Base-by-base conservation (phyloP, 108 stramenopile species). In the Chaetoceros tenuissimus region DNA sequence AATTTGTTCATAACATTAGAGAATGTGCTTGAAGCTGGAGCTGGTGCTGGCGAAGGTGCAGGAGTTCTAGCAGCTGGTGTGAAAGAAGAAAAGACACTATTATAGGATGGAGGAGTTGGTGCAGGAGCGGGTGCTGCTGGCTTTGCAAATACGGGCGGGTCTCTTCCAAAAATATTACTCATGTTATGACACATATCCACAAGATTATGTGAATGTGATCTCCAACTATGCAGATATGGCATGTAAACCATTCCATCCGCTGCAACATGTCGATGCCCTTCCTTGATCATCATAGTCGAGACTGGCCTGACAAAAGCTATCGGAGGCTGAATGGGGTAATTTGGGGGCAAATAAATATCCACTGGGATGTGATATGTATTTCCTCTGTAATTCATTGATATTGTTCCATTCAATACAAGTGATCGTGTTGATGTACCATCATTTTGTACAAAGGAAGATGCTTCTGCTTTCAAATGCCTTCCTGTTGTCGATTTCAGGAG, bases 191-290 rank as follows among this genome's bases (percentile, higher is more conserved):
- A 77, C 64, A 96, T 65, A 68, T 93, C 82, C 2, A 72, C 68
- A 20, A 98, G 69, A 47, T 80, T 77, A 62, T 88, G 81, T 0
- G 84, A 68, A 10, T 61, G 57, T 1, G 77, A 51, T 19, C 64
- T 70, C 98, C 98, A 98, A 63, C 89, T 79, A 57, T 91, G 85
- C 62, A 96, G 70, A 71, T 97, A 97, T 0, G 96, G 96, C 63
- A 97, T 59, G 66, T 97, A 97, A 0, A 97, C 86, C 57, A 68
- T 74, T 51, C 96, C 98, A 26, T 96, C 96, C 50, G 57, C 63
- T 21, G 77, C 85, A 13, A 94, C 85, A 54, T 89, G 87, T 10
- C 60, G 69, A 62, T 98, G 94, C 57, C 90, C 85, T 54, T 76
- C 79, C 59, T 94, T 94, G 28, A 96, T 55, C 57, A 80, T 64